A percentile compares a stretch with the other conserved stretches of the same genome.
Evolutionary conservation across 495 filamentous ascomycete species (phyloP).

Genomic region (Penicillium ucsense): DNA sequence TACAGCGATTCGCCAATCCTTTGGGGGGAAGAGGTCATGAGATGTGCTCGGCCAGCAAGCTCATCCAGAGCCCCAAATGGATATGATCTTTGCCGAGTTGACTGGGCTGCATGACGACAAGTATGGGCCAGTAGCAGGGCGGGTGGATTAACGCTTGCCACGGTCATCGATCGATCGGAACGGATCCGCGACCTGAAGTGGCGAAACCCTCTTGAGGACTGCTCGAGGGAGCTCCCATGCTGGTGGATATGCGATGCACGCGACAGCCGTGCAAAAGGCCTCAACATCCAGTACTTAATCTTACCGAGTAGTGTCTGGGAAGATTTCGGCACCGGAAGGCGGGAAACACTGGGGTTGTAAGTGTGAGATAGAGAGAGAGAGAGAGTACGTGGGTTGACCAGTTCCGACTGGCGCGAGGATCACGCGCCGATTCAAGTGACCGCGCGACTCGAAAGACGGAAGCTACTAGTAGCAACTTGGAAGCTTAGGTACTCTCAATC

Average conservation of each 20-base stretch:
- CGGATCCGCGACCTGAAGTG: slow-evolving; percentile 19
- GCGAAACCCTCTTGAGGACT: slow-evolving; percentile 19
- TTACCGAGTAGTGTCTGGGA: neutral
- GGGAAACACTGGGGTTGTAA: too few relatives aligned
- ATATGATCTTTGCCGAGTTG: neutral
- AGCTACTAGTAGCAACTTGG: too few relatives aligned
- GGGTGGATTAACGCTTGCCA: slow-evolving; percentile 18
- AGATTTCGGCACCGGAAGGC: too few relatives aligned
- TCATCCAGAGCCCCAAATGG: neutral
- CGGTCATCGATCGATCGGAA: slow-evolving; percentile 20
- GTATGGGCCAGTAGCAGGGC: slow-evolving; percentile 6
- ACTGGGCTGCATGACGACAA: slow-evolving; percentile 9
- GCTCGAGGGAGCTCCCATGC: slow-evolving; percentile 24
- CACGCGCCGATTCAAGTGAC: slow-evolving; percentile 3
- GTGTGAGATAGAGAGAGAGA: too few relatives aligned
- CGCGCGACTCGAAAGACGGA: too few relatives aligned
- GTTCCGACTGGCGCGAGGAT: slow-evolving; percentile 2
- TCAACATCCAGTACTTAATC: slow-evolving; percentile 28
- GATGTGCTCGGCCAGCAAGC: neutral
- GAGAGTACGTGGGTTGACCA: too few relatives aligned
- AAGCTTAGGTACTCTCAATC: too few relatives aligned
- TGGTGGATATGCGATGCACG: slow-evolving; percentile 17
- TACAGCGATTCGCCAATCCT: neutral
- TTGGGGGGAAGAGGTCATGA: neutral
- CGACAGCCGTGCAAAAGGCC: slow-evolving; percentile 15